Base-by-base conservation (phyloP, 805 yeast species). In the Helenozyma rhizophorensis region DNA sequence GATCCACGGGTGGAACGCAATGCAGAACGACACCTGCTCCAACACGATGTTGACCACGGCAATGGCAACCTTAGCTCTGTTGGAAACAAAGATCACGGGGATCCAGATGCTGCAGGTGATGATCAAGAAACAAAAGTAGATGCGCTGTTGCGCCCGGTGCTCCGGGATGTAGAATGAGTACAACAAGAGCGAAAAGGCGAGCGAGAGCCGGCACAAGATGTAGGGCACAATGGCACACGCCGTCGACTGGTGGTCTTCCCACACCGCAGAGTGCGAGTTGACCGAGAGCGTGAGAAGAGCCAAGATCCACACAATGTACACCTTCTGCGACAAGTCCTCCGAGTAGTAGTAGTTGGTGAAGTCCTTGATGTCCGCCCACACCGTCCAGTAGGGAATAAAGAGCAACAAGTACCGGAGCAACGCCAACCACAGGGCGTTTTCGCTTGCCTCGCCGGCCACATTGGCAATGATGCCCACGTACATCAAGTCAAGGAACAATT, bases 391-490 rank as follows among this genome's bases (percentile, higher is more conserved):
- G 0, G 82, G 83, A 13, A 72, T 31, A 35, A 77, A 78, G 2
- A 76, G 49, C 25, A 78, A 45, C 5, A 74, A 33, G 47, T 76
- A 78, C 41, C 64, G 64, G 23, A 70, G 53, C 16, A 78, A 52
- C 0, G 76, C 53, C 3, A 48, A 49, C 23, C 79, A 79, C 13
- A 64, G 52, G 19, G 78, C 76, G 12, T 69, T 51, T 35, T 69
- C 74, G 4, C 73, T 62, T 1, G 80, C 80, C 26, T 55, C 54
- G 4, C 73, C 64, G 1, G 84, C 83, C 27, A 78, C 54, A 36
- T 75, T 75, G 14, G 82, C 74, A 18, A 76, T 74, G 28, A 79
- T 72, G 3, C 82, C 84, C 40, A 78, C 84, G 46, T 78, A 78
- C 39, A 77, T 56, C 54, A 80, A 63, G 52, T 79, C 85, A 31